Base-by-base conservation (phyloP, 1,139 yeast species). In the Scheffersomyces cryptocercus region DNA sequence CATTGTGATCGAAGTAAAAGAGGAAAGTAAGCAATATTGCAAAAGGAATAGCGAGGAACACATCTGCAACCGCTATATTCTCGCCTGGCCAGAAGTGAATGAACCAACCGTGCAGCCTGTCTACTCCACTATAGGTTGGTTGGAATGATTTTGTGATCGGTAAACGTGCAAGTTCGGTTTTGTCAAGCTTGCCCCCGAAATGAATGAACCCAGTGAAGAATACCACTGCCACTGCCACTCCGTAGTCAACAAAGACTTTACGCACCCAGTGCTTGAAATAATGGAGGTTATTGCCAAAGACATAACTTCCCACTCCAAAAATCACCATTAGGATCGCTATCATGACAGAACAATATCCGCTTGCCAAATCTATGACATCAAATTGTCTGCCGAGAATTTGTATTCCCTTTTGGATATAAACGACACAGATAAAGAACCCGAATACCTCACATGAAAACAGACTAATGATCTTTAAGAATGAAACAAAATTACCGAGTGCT, bases 1-100 rank as follows among this genome's bases (percentile, higher is more conserved):
- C 96, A 53, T 93, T 93, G 64, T 93, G 99, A 65, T 93, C 99
- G 63, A 91, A 93, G 61, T 88, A 90, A 65, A 93, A 91, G 43
- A 93, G 68, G 42, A 86, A 77, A 0, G 98, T 89, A 38, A 93
- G 68, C 40, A 93, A 74, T 1, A 93, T 68, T 0, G 96, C 98
- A 74, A 93, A 93, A 0, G 99, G 99, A 5, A 93, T 63, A 0
- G 99, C 98, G 35, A 93, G 65, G 60, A 93, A 93, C 0, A 91
- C 84, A 54, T 90, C 83, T 1, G 84, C 82, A 2, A 85, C 88
- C 0, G 81, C 58, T 1, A 93, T 79, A 37, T 75, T 75, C 34
- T 79, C 70, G 4, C 56, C 57, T 0, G 78, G 78, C 95, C 95
- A 88, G 57, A 87, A 87, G 50, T 85, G 83, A 20, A 87, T 81